A percentile compares a stretch with the other conserved stretches of the same genome.
These are phyloP conservation scores for Polysphondylium violaceum DNA, from an alignment of 78 protist genomes.

Conservation along the genomic window DNA sequence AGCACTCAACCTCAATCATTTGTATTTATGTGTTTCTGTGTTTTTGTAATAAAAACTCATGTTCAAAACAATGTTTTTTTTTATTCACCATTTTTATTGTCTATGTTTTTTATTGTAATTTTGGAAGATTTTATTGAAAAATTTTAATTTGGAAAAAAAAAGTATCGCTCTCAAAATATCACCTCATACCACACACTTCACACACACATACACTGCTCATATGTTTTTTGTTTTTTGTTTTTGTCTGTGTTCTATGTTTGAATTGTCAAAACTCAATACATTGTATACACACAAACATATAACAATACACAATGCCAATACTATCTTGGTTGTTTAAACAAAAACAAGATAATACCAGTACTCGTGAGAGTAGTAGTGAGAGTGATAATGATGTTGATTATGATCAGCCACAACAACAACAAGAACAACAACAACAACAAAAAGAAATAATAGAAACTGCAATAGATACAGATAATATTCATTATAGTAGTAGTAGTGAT, in stretches of 20 bases:
- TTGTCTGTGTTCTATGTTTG: too few relatives aligned
- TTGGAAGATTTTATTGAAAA: neutral
- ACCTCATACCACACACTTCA: too few relatives aligned
- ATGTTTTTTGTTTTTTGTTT: too few relatives aligned
- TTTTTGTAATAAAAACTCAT: too few relatives aligned
- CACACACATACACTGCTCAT: too few relatives aligned
- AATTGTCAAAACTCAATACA: neutral
- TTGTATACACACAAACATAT: neutral
- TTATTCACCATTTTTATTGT: too few relatives aligned
- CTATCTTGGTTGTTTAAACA: conserved; percentile 25
- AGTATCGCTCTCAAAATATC: neutral
- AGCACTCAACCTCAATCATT: too few relatives aligned
- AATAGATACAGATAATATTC: neutral
- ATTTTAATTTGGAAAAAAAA: neutral
- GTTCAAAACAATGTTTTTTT: too few relatives aligned
- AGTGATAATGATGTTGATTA: neutral
- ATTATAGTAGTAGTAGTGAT: neutral
- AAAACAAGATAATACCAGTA: neutral
- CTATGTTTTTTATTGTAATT: neutral
- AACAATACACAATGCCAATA: conserved; percentile 6
- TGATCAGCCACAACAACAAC: neutral
- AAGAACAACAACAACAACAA: neutral
- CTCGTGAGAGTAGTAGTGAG: neutral
- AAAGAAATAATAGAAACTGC: neutral
- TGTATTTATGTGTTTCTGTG: too few relatives aligned